Conservation (phyloP, 1,284 basidiomycete species). For the Psilocybe mexicana region DNA sequence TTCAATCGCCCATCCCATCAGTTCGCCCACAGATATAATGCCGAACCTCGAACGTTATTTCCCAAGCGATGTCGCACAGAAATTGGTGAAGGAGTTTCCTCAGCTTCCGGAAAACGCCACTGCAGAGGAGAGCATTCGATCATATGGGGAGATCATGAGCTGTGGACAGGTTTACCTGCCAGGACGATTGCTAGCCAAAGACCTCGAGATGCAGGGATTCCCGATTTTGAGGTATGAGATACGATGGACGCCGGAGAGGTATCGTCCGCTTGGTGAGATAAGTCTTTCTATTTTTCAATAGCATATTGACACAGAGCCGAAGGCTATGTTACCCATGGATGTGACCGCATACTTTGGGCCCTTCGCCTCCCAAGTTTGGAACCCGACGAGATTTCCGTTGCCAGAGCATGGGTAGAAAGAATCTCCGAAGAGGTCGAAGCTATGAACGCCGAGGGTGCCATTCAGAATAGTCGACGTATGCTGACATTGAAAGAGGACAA, state of each 20-base stretch:
- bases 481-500: conserved; percentile 52
- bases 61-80: conserved; percentile 43
- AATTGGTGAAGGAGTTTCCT: conserved; percentile 48
- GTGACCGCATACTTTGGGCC: conserved; percentile 50
- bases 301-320: not conserved
- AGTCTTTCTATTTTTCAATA: conserved; percentile 5
- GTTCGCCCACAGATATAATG: conserved; percentile 46
- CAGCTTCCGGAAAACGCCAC: conserved; percentile 37
- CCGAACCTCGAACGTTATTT: conserved; percentile 67
- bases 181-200: conserved; percentile 59
- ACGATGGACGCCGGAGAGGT: conserved; percentile 64
- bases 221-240: conserved; percentile 71
- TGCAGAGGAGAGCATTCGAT: conserved; percentile 42
- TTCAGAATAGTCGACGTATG: conserved; percentile 37
- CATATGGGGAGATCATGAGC: conserved; percentile 63
- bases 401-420: conserved; percentile 51
- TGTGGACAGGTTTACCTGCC: conserved; percentile 74
- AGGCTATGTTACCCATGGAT: conserved; percentile 73
- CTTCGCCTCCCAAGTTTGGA: conserved; percentile 38
- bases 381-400: conserved; percentile 43
- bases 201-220: conserved; percentile 54
- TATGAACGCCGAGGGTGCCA: conserved; percentile 33
- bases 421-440: conserved; percentile 43
- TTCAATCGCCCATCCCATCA: conserved; percentile 63
- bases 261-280: conserved; percentile 50